Evolutionary conservation across 345 rosid genomes (phyloP).

Genomic region (Eucalyptus sp.): DNA sequence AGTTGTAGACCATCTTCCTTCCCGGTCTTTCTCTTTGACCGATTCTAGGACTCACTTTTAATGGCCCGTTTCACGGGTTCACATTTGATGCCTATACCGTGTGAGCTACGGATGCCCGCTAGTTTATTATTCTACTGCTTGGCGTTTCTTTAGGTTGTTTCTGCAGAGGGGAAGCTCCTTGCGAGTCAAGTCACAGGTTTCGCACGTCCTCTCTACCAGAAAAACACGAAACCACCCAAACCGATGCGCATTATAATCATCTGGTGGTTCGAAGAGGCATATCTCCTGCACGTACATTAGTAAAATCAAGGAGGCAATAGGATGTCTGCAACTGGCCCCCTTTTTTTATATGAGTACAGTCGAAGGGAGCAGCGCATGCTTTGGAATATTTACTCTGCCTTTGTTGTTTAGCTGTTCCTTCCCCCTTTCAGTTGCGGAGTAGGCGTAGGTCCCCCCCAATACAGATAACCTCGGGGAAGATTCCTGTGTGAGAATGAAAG

Average conservation of each 20-base stretch:
- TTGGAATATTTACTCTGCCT: not conserved
- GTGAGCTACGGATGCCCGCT: not conserved
- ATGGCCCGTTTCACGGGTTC: not conserved
- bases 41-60: not conserved
- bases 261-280: not conserved
- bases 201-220: not conserved
- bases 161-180: not conserved
- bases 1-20: not conserved
- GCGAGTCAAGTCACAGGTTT: not conserved
- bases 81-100: not conserved
- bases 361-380: not conserved
- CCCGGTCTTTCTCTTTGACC: not conserved
- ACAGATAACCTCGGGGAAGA: not conserved
- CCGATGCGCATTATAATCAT: not conserved
- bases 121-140: not conserved
- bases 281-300: not conserved
- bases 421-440: not conserved
- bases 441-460: not conserved
- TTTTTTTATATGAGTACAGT: not conserved
- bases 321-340: not conserved
- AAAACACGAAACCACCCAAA: not conserved
- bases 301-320: not conserved
- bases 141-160: not conserved
- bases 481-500: not conserved
- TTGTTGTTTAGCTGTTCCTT: not conserved